These are phyloP conservation scores for Vigna hirtella DNA, from an alignment of 306 rosid species.

Conservation along the genomic window DNA sequence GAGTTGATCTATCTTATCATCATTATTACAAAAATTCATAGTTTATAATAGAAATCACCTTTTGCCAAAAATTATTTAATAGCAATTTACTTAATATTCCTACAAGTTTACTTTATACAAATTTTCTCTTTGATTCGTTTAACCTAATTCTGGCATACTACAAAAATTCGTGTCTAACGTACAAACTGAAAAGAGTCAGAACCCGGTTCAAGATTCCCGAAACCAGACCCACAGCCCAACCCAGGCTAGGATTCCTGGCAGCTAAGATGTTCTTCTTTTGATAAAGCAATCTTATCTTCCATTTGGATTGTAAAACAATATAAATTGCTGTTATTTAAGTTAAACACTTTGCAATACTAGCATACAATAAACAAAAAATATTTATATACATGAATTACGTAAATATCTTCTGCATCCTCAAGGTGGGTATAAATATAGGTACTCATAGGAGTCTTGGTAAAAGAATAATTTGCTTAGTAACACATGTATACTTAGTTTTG, in stretches of 20 bases:
- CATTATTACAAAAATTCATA: no score
- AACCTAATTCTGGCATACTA: slow-evolving; percentile 15
- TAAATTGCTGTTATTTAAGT: not conserved
- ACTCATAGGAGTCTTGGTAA: no score
- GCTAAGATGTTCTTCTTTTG: not conserved
- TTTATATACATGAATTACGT: not conserved
- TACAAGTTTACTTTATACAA: slow-evolving; percentile 5
- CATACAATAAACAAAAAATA: not conserved
- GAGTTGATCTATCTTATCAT: no score
- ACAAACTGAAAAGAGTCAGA: not conserved
- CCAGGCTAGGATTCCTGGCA: not conserved
- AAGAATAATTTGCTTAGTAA: no score
- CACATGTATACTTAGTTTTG: no score
- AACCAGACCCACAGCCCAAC: slow-evolving; percentile 13
- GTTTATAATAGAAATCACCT: not conserved
- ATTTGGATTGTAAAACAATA: not conserved
- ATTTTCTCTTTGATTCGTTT: not conserved
- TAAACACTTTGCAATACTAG: no score
- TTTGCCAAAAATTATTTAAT: not conserved
- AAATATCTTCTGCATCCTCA: not conserved
- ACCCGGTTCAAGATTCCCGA: not conserved
- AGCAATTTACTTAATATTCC: not conserved
- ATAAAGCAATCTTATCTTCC: not conserved
- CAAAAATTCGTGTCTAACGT: not conserved
- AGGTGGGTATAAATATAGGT: not conserved